phyloP scores from a whole-genome alignment of 2,329 filamentous ascomycete genomes.

The Fusarium palustre region DNA sequence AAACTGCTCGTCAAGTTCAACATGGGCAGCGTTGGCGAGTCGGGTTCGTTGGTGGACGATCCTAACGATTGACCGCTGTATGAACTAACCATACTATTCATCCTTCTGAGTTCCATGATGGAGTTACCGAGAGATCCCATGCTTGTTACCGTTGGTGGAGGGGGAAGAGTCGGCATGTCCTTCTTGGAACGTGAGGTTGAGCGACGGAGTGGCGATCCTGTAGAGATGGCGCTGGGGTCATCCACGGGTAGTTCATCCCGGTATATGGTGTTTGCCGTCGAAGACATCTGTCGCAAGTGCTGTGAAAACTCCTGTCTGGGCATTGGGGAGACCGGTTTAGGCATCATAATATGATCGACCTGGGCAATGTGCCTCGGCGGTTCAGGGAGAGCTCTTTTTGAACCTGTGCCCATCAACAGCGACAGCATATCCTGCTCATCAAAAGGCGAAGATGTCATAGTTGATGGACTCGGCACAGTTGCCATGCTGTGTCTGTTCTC shows the following conservation, averaged over 20 bases:
- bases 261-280: slow-evolving; percentile 46
- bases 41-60: slow-evolving; percentile 47
- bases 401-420: slow-evolving; percentile 45
- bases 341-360: slow-evolving; percentile 46
- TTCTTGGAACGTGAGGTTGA: slow-evolving; percentile 30
- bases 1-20: slow-evolving; percentile 53
- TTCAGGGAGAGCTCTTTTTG: slow-evolving; percentile 47
- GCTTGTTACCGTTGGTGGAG: slow-evolving; percentile 6
- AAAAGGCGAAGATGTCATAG: slow-evolving; percentile 49
- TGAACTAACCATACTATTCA: slow-evolving; percentile 66
- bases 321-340: slow-evolving; percentile 48
- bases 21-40: slow-evolving; percentile 57
- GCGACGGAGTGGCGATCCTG: slow-evolving; percentile 43
- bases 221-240: slow-evolving; percentile 33
- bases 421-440: slow-evolving; percentile 52
- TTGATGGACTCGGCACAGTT: slow-evolving; percentile 34
- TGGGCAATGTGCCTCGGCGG: slow-evolving; percentile 47
- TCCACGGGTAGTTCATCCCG: slow-evolving; percentile 22
- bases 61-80: slow-evolving; percentile 57
- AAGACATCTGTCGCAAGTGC: slow-evolving; percentile 42
- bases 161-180: slow-evolving; percentile 22
- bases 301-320: slow-evolving; percentile 30
- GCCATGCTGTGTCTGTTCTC: slow-evolving; percentile 31
- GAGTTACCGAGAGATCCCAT: slow-evolving; percentile 53
- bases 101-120: slow-evolving; percentile 65